Base-by-base conservation (phyloP, 805 yeast genomes). In the Ogataea nakhonphanomensis region DNA sequence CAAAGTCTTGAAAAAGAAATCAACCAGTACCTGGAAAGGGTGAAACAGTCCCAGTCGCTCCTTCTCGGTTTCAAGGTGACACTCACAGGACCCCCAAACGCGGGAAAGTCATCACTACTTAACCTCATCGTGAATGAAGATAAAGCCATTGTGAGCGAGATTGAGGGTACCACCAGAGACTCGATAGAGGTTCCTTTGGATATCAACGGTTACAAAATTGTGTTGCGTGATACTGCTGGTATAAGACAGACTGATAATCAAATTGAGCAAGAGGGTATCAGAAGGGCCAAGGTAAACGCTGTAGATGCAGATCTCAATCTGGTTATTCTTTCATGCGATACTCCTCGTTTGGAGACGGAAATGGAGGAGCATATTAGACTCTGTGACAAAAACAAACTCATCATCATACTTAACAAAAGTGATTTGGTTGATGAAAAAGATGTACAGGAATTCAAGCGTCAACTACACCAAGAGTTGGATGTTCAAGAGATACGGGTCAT, bases 81-180 rank as follows among this genome's bases (percentile, higher is more conserved):
- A 0, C 65, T 93, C 8, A 49, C 90, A 10, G 99, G 99, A 0
- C 93, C 95, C 6, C 96, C 99, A 1, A 93, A 93, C 61, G 96
- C 96, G 1, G 99, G 99, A 0, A 93, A 93, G 58, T 89, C 96
- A 3, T 86, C 96, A 1, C 63, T 93, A 8, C 61, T 93, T 37
- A 93, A 93, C 54, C 55, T 65, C n/a, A 60, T 93, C 7, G 87
- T 90, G 0, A 73, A 80, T 43, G 76, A 84, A 15, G 95, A 89
- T 15, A 84, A 88, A 12, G 95, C 96, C 0, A 88, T 93, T 27
- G 98, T 93, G 1, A 87, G 96, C 57, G 79, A 79, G 27, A 76
- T 85, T 5, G 95, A 95, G 2, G 99, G 99, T 0, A 93, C 99
- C 0, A 93, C 99, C 0, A 71, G 99, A 53, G 99, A 93, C 55